Evolutionary conservation across 805 yeast genomes (phyloP), one percentile per base, ranked within the genome.

Genomic region (Lipomyces orientalis): DNA sequence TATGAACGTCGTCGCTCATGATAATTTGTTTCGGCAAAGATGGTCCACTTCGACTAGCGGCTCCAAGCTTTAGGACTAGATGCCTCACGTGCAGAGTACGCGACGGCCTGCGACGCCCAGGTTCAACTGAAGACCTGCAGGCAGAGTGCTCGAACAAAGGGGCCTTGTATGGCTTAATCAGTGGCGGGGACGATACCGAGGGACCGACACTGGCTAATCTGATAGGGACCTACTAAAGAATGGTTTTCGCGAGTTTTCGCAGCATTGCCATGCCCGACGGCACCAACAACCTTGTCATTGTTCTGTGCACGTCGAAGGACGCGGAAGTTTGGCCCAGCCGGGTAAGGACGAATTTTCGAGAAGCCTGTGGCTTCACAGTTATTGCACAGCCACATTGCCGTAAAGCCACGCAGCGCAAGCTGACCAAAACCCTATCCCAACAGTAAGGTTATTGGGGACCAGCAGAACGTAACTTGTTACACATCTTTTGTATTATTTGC

Each of bases 321-420:
- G 22, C 34, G 34, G 55, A 52, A 52, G 34, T 52, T 52, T 52
- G 55, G 55, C 34, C 25, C 29, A 25, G 59, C 59, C 59, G 59
- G 59, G 59, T 56, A 56, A 56, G 16, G 29, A 56, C 59, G 59
- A 56, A 56, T 16, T 33, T 56, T 56, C 59, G 59, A 56, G 59
- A 56, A 56, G 55, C 29, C 9, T 52, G 55, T 29, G 55, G 55
- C 29, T 22, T 22, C 10, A 16, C 8, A 16, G 54, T 5, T 22
- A 2, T 9, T 49, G 33, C 55, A 52, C 29, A 1, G 31, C n/a
- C 29, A 52, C 14, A 12, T 25, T 25, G 29, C 29, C 29, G 29
- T 25, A 3, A 25, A 25, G 29, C 29, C 29, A n/a, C n/a, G 1
- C 29, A 25, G 29, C 29, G 29, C 29, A 25, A 25, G 29, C 1